Conservation (phyloP, 345 rosid species). For the Hibiscus trionum region DNA sequence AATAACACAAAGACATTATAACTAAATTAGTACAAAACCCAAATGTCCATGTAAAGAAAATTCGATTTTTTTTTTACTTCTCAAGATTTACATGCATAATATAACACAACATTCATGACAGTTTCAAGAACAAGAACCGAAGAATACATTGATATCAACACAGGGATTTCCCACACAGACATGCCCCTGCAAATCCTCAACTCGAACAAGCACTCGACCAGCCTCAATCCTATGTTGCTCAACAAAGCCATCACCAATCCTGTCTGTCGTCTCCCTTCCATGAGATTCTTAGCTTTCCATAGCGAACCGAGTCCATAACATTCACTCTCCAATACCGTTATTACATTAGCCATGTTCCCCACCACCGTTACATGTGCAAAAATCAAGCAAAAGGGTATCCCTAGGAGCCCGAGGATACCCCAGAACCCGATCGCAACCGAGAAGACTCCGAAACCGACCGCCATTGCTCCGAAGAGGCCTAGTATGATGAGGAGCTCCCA, state of each 20-base stretch:
- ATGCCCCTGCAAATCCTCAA: slow-evolving; percentile 16
- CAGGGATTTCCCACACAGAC: slow-evolving; percentile 13
- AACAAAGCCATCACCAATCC: slow-evolving; percentile 20
- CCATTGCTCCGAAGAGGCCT: slow-evolving; percentile 16
- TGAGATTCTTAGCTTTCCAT: slow-evolving; percentile 20
- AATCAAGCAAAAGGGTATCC: slow-evolving; percentile 22
- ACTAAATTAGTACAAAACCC: too few species aligned
- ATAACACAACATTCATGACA: slow-evolving; percentile 22
- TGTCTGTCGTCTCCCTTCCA: slow-evolving; percentile 25
- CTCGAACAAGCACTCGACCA: slow-evolving; percentile 16
- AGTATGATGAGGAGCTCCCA: slow-evolving; percentile 20
- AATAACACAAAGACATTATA: too few species aligned
- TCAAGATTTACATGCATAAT: slow-evolving; percentile 27
- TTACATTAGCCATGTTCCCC: slow-evolving; percentile 23
- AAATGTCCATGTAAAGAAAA: too few species aligned
- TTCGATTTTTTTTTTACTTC: background rate
- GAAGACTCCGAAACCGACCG: slow-evolving; percentile 5
- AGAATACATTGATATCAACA: slow-evolving; percentile 23
- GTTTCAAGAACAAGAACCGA: slow-evolving; percentile 18
- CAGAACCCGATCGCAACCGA: slow-evolving; percentile 9
- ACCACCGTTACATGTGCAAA: slow-evolving; percentile 25
- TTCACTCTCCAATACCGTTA: slow-evolving; percentile 16
- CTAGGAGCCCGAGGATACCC: slow-evolving; percentile 15
- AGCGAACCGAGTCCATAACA: slow-evolving; percentile 23
- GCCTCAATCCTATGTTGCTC: slow-evolving; percentile 13